Percentiles rank a stretch among this genome's conserved stretches.
Conservation (phyloP, 1,284 basidiomycete genomes). For the Pseudozyma thailandica region DNA sequence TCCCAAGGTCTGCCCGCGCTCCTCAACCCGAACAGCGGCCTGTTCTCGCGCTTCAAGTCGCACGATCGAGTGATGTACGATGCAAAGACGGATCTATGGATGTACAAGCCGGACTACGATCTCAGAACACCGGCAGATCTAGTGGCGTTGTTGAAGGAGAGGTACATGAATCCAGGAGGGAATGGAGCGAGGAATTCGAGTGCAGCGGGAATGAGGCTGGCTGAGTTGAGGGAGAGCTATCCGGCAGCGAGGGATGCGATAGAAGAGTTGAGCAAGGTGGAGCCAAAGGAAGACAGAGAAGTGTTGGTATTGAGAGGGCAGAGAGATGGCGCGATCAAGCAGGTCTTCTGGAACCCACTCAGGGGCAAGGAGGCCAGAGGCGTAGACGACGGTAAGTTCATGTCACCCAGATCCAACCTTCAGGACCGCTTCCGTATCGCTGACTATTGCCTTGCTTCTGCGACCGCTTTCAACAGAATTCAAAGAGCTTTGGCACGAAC, state of each 20-base stretch:
- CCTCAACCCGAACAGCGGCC: conserved; percentile 76
- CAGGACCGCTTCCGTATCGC: too few relatives aligned
- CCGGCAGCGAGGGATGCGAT: conserved; percentile 74
- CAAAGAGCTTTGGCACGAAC: conserved; percentile 82
- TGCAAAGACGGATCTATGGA: conserved; percentile 82
- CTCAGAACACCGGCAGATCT: conserved; percentile 84
- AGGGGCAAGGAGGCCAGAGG: conserved; percentile 77
- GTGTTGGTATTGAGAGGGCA: conserved; percentile 84
- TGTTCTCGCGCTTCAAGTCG: conserved; percentile 80
- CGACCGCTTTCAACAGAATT: conserved; percentile 76
- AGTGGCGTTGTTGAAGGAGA: conserved; percentile 75
- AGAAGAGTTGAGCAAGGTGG: conserved; percentile 56
- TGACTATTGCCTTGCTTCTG: background rate
- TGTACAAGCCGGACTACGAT: conserved; percentile 86
- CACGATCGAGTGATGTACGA: conserved; percentile 84
- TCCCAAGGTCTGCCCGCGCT: conserved; percentile 76
- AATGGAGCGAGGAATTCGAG: conserved; percentile 37
- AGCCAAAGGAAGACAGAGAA: conserved; percentile 78
- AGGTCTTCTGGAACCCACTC: conserved; percentile 92
- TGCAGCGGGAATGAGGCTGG: conserved; percentile 78
- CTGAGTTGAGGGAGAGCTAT: conserved; percentile 87
- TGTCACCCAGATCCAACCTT: too few relatives aligned
- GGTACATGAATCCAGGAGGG: conserved; percentile 50
- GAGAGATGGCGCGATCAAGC: conserved; percentile 77
- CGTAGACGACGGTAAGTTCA: conserved; percentile 80